Conservation (phyloP, 1,284 basidiomycete genomes). For the Tilletiaria anomala region DNA sequence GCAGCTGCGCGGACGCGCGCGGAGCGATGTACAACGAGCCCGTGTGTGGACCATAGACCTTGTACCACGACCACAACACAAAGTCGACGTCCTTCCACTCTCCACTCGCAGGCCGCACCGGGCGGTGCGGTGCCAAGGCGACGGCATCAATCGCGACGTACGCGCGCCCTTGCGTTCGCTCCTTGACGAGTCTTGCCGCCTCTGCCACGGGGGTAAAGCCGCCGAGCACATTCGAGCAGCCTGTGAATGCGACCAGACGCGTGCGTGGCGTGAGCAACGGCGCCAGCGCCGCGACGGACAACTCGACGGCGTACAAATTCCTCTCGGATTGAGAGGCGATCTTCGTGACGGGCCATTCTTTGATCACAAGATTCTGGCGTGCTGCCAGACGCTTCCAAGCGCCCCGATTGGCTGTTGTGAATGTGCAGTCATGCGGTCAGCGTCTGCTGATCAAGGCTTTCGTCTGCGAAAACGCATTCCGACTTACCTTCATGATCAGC, state of each 20-base stretch:
- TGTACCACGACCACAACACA: slow-evolving; percentile 59
- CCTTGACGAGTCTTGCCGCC: slow-evolving; percentile 46
- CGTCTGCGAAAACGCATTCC: not conserved
- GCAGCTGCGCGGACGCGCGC: slow-evolving; percentile 44
- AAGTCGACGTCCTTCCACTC: slow-evolving; percentile 61
- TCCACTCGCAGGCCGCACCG: slow-evolving; percentile 49
- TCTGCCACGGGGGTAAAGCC: slow-evolving; percentile 52
- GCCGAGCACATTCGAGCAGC: slow-evolving; percentile 62
- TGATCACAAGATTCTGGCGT: slow-evolving; percentile 48
- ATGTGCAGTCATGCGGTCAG: not conserved
- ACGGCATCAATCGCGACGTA: slow-evolving; percentile 59
- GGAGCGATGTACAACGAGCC: slow-evolving; percentile 53
- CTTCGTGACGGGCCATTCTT: slow-evolving; percentile 50
- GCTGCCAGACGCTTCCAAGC: slow-evolving; percentile 60
- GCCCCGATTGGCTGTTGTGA: slow-evolving; percentile 50
- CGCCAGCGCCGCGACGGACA: slow-evolving; percentile 50
- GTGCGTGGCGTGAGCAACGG: slow-evolving; percentile 53
- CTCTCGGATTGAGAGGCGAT: slow-evolving; percentile 28
- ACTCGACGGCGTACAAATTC: slow-evolving; percentile 50
- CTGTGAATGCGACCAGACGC: slow-evolving; percentile 58
- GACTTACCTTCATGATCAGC: slow-evolving; percentile 54
- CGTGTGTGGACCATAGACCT: slow-evolving; percentile 62
- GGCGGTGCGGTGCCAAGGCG: slow-evolving; percentile 60
- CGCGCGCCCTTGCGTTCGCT: slow-evolving; percentile 47
- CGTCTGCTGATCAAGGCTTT: not conserved